These are phyloP conservation scores for Rhizopogon vinicolor DNA, from an alignment of 768 basidiomycete species.

Conservation along the genomic window DNA sequence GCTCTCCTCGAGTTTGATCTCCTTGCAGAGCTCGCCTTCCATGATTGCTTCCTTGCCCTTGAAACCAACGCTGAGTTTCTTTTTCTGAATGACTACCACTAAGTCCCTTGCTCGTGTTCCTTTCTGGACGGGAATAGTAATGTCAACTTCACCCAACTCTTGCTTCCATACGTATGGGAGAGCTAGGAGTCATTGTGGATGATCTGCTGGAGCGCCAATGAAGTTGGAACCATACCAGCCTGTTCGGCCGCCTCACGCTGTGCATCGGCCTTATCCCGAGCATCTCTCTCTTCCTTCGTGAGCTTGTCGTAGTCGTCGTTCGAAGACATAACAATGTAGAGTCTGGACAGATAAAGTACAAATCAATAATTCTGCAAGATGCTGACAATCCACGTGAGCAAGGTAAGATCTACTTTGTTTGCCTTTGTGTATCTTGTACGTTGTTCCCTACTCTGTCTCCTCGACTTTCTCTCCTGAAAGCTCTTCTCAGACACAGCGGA, in stretches of 20 bases:
- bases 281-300: constrained; percentile 70
- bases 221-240: constrained; percentile 53
- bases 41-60: constrained; percentile 86
- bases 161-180: constrained; percentile 93
- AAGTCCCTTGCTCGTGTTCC: constrained; percentile 84
- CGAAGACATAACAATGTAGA: constrained; percentile 25
- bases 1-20: constrained; percentile 94
- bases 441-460: constrained; percentile 5
- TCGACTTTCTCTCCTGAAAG: constrained; percentile 6
- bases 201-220: constrained; percentile 17
- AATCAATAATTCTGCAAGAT: too few relatives aligned
- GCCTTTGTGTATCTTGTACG: constrained; percentile 25
- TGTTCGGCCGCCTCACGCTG: constrained; percentile 76
- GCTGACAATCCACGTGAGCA: constrained; percentile 19
- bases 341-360: too few relatives aligned
- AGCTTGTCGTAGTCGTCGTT: constrained; percentile 71
- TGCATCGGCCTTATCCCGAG: constrained; percentile 62
- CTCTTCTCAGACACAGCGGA: not conserved
- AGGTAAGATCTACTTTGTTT: constrained; percentile 20
- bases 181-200: constrained; percentile 37
- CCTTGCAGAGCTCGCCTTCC: constrained; percentile 87
- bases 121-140: constrained; percentile 78
- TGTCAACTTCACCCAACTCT: constrained; percentile 80
- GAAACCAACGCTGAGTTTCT: constrained; percentile 75
- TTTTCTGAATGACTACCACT: constrained; percentile 69